Conservation (phyloP, 331 rosid species). For the Quercus lobata region DNA sequence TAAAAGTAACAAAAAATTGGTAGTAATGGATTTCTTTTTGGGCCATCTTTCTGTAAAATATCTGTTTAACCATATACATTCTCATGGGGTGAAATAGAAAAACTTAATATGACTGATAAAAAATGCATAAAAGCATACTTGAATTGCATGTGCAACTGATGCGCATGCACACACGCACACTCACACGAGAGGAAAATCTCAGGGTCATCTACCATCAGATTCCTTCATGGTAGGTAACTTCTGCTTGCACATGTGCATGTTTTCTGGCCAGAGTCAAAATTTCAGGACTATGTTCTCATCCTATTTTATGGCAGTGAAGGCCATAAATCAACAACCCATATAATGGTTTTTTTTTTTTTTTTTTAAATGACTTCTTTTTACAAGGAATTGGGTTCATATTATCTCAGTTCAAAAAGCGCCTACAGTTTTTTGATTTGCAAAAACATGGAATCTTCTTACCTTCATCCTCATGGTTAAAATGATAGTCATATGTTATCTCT, state of each 20-base stretch:
- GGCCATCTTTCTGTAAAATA: neutral
- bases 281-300: neutral
- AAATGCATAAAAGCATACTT: too few species aligned
- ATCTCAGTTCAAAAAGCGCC: slow-evolving; percentile 57
- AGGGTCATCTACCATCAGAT: neutral
- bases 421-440: slow-evolving; percentile 62
- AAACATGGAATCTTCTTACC: slow-evolving; percentile 72
- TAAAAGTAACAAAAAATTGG: neutral
- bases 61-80: neutral
- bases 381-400: neutral
- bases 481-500: slow-evolving; percentile 72
- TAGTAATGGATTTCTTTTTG: neutral
- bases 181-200: neutral
- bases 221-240: neutral
- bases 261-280: neutral
- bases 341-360: too few species aligned
- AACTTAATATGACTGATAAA: neutral
- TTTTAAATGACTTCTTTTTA: neutral
- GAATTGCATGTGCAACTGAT: neutral
- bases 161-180: too few species aligned
- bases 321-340: neutral
- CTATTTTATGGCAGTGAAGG: neutral
- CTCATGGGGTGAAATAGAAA: neutral
- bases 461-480: slow-evolving; percentile 71
- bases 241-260: neutral